phyloP scores from a whole-genome alignment of 441 rosid genomes.

The Dalechampia spathulata region DNA sequence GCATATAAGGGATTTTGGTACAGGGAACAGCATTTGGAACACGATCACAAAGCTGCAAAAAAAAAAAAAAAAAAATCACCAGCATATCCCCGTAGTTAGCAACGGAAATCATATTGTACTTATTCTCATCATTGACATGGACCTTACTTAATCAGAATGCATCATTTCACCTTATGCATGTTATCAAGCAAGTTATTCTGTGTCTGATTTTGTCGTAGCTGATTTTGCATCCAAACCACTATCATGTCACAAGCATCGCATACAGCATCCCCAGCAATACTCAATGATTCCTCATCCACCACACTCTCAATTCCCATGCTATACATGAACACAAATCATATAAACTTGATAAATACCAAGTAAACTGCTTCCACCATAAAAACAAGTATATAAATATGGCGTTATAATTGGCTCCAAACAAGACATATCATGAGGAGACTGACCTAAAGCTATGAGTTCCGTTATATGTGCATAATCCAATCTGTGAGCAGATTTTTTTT shows the following conservation, averaged over 20 bases:
- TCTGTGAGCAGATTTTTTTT: constrained; percentile 51
- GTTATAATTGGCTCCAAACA: no score
- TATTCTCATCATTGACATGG: no score
- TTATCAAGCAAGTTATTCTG: constrained; percentile 42
- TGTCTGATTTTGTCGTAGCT: constrained; percentile 53
- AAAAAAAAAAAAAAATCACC: not conserved
- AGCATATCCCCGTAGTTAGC: no score
- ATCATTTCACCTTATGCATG: constrained; percentile 41
- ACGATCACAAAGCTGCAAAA: constrained; percentile 57
- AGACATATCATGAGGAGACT: constrained; percentile 15
- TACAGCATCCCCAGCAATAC: constrained; percentile 32
- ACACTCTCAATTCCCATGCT: no score
- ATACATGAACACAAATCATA: no score
- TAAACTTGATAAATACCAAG: constrained; percentile 32
- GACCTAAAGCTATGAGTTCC: constrained; percentile 59
- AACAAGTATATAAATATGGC: not conserved
- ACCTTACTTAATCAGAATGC: no score
- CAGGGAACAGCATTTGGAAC: constrained; percentile 71
- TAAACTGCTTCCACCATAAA: not conserved
- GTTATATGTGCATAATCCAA: constrained; percentile 62
- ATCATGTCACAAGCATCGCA: constrained; percentile 78
- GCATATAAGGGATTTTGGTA: constrained; percentile 43
- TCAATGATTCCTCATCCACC: constrained; percentile 37
- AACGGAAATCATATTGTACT: no score
- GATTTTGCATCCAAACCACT: constrained; percentile 72